phyloP scores from a whole-genome alignment of 2,329 filamentous ascomycete species.

The Cladosporium phlei region DNA sequence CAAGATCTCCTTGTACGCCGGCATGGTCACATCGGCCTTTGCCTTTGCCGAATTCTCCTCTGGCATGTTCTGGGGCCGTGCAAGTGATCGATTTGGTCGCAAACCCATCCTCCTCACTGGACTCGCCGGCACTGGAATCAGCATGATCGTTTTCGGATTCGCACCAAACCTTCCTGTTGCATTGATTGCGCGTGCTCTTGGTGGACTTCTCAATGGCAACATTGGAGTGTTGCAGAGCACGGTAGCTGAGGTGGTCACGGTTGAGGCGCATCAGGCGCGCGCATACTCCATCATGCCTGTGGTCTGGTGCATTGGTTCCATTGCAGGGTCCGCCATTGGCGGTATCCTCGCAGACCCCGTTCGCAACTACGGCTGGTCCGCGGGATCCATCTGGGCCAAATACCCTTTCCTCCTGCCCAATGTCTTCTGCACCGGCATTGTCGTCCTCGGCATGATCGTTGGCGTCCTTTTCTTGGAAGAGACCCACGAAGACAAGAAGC shows the following conservation, averaged over 20 bases:
- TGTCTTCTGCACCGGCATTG: slow-evolving; percentile 77
- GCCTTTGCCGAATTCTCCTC: slow-evolving; percentile 93
- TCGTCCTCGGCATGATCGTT: slow-evolving; percentile 68
- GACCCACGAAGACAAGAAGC: slow-evolving; percentile 79
- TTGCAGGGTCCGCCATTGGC: slow-evolving; percentile 86
- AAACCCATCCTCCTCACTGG: slow-evolving; percentile 89
- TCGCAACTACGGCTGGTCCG: slow-evolving; percentile 55
- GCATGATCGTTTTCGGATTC: slow-evolving; percentile 90
- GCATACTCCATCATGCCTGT: slow-evolving; percentile 98
- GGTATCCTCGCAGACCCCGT: slow-evolving; percentile 85
- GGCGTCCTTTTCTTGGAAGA: slow-evolving; percentile 89
- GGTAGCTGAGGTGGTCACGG: slow-evolving; percentile 86
- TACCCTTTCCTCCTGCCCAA: slow-evolving; percentile 92
- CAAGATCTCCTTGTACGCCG: slow-evolving; percentile 85
- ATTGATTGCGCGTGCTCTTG: slow-evolving; percentile 79
- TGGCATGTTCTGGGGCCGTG: slow-evolving; percentile 83
- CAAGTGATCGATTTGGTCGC: slow-evolving; percentile 87
- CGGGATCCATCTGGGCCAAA: slow-evolving; percentile 70
- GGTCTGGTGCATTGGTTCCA: slow-evolving; percentile 96
- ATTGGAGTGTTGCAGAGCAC: slow-evolving; percentile 94
- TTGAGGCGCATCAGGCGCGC: slow-evolving; percentile 87
- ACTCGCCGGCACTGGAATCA: slow-evolving; percentile 84
- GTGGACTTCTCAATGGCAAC: slow-evolving; percentile 90
- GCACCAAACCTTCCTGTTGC: slow-evolving; percentile 76
- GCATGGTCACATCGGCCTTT: slow-evolving; percentile 94